Evolutionary conservation across 768 basidiomycete species (phyloP), one percentile per base, ranked within the genome.

Genomic region (Pleurotus giganteus): DNA sequence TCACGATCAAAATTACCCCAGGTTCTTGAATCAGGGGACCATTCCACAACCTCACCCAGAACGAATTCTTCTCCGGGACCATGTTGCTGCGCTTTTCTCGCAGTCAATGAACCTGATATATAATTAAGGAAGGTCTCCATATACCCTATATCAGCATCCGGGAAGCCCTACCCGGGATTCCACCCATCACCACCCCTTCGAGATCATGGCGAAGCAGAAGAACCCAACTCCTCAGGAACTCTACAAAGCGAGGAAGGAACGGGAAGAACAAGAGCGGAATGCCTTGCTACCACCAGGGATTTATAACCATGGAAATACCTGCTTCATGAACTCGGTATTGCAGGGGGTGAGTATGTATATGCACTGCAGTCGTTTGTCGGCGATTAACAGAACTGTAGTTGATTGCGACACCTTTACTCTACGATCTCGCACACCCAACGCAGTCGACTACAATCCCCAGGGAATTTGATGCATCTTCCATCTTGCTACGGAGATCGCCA

Each of bases 281-380:
- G 84, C 85, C 0, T 73, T 79, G 37, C 72, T 90, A 8, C 89
- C 89, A 0, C 88, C 89, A 3, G 89, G 89, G 4, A 74, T 92
- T 21, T 64, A 83, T 42, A 92, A 92, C 66, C 88, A 91, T 71
- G 87, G 88, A 39, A 91, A 91, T 67, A 96, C 94, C 0, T 98
- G 94, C 71, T 98, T 94, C 71, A 91, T 95, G 88, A 98, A 96
- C 71, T 94, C 92, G 28, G 91, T 94, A 27, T 74, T 98, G 26
- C 94, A 98, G 67, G 90, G 88, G 34, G 89, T 88, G 71, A 60
- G 85, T 84, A 15, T 61, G 51, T n/a, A 49, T 52, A 17, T 43
- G 26, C 28, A 55, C 27, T 59, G 57, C 21, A 44, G 27, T n/a
- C n/a, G n/a, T 41, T 37, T 51, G 28, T 23, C 28, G 27, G 34